phyloP scores from a whole-genome alignment of 2,329 filamentous ascomycete species.

The Monosporascus sp. region DNA sequence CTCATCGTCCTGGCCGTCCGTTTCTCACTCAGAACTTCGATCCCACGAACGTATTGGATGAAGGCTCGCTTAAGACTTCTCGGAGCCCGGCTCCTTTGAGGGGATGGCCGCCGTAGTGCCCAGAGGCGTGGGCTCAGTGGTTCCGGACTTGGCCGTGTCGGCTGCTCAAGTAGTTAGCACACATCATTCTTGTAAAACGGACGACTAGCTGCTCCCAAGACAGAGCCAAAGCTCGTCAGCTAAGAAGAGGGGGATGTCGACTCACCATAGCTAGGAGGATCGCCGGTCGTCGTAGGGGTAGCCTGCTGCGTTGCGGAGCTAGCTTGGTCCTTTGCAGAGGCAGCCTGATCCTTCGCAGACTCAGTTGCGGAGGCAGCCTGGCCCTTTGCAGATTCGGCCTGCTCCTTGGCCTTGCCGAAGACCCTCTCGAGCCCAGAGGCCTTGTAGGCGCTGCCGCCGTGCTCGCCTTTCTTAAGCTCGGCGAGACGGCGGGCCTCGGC shows the following conservation, averaged over 20 bases:
- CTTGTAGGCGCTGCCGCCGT: constrained; percentile 55
- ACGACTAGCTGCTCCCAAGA: too few species aligned
- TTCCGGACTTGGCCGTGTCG: constrained; percentile 15
- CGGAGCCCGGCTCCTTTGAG: constrained; percentile 19
- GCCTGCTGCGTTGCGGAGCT: too few species aligned
- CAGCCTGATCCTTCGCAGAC: constrained; percentile 1
- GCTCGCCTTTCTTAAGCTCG: constrained; percentile 71
- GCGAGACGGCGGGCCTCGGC: constrained; percentile 83
- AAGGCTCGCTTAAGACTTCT: constrained; percentile 14
- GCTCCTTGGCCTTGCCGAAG: constrained; percentile 48
- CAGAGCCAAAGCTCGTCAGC: too few species aligned
- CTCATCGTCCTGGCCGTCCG: too few species aligned
- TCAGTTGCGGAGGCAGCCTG: constrained; percentile 15
- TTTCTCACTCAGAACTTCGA: too few species aligned
- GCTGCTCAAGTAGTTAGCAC: constrained; percentile 11
- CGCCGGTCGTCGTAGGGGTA: too few species aligned
- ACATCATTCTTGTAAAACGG: not conserved
- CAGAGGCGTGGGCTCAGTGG: constrained; percentile 20
- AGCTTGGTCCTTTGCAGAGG: too few species aligned
- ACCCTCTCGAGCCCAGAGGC: constrained; percentile 52
- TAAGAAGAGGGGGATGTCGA: too few species aligned
- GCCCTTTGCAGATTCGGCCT: constrained; percentile 4
- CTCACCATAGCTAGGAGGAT: too few species aligned
- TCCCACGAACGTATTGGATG: too few species aligned
- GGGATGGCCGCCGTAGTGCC: constrained; percentile 17